A percentile compares a stretch with the other conserved stretches of the same genome.
Evolutionary conservation across 768 basidiomycete species (phyloP).

Genomic region (Macrolepiota fuliginosa): DNA sequence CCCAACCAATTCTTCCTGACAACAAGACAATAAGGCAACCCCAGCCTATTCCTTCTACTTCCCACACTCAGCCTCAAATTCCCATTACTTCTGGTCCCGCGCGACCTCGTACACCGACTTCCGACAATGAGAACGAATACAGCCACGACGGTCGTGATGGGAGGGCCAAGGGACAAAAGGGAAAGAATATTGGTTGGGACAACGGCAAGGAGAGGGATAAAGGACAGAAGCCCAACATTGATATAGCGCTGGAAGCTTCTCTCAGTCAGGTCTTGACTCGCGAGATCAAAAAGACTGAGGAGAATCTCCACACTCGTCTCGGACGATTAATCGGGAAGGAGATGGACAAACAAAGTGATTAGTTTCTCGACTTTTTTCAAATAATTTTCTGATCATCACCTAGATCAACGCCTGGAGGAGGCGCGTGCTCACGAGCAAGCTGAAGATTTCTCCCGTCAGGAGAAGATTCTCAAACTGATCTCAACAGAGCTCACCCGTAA

Average conservation of each 20-base stretch:
- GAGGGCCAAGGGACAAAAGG: slow-evolving; percentile 39
- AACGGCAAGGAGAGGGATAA: slow-evolving; percentile 29
- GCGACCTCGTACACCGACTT: slow-evolving; percentile 65
- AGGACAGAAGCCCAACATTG: slow-evolving; percentile 26
- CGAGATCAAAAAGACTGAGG: slow-evolving; percentile 84
- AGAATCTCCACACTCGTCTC: slow-evolving; percentile 71
- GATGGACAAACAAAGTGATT: slow-evolving; percentile 87
- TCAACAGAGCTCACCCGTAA: slow-evolving; percentile 85
- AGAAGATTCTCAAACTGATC: slow-evolving; percentile 86
- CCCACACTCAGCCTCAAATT: slow-evolving; percentile 22
- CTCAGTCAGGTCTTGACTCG: slow-evolving; percentile 61
- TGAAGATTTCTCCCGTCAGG: slow-evolving; percentile 81
- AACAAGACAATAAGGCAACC: slow-evolving; percentile 18
- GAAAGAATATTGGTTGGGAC: slow-evolving; percentile 39
- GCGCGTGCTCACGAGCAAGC: slow-evolving; percentile 74
- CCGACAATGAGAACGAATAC: slow-evolving; percentile 73
- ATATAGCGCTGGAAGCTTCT: slow-evolving; percentile 44
- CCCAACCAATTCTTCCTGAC: slow-evolving; percentile 18
- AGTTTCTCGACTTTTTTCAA: slow-evolving; percentile 7
- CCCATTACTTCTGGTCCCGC: slow-evolving; percentile 21
- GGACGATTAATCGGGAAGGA: slow-evolving; percentile 81
- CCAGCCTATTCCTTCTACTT: slow-evolving; percentile 20
- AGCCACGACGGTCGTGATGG: slow-evolving; percentile 55
- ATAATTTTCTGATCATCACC: slow-evolving; percentile 7
- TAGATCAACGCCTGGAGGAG: slow-evolving; percentile 85